phyloP scores from a whole-genome alignment of 768 basidiomycete genomes.

The Podaxis sp. region DNA sequence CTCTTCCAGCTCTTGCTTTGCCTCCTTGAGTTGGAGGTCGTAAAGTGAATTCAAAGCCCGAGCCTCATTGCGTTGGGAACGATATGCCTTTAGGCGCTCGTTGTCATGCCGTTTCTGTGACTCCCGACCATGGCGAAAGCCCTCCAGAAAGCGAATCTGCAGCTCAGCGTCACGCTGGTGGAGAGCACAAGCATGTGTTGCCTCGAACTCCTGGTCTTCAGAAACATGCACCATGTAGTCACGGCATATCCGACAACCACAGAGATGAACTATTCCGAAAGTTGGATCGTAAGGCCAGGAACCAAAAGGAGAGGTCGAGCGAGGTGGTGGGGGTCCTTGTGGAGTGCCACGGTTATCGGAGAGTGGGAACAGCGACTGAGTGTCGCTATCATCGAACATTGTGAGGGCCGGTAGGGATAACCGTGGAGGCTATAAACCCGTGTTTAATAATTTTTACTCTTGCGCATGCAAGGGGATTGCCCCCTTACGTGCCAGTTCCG shows the following conservation, averaged over 20 bases:
- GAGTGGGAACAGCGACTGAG: neutral
- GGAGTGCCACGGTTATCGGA: neutral
- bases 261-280: conserved; percentile 16
- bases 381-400: neutral
- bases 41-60: conserved; percentile 6
- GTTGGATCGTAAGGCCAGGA: conserved; percentile 13
- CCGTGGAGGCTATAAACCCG: neutral
- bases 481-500: neutral
- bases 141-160: conserved; percentile 13
- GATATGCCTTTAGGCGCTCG: conserved; percentile 14
- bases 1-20: conserved; percentile 16
- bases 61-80: conserved; percentile 20
- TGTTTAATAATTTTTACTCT: neutral
- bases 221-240: conserved; percentile 15
- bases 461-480: neutral
- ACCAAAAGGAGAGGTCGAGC: neutral
- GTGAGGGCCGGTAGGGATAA: neutral
- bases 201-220: neutral
- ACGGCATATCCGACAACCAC: conserved; percentile 13
- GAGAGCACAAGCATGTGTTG: conserved; percentile 12
- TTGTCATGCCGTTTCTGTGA: conserved; percentile 14
- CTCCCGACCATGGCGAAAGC: conserved; percentile 14
- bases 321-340: neutral
- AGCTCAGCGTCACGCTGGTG: conserved; percentile 11
- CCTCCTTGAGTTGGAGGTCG: conserved; percentile 13